These are phyloP conservation scores for Fomitopsis pulvina DNA, from an alignment of 768 basidiomycete genomes.

Conservation along the genomic window DNA sequence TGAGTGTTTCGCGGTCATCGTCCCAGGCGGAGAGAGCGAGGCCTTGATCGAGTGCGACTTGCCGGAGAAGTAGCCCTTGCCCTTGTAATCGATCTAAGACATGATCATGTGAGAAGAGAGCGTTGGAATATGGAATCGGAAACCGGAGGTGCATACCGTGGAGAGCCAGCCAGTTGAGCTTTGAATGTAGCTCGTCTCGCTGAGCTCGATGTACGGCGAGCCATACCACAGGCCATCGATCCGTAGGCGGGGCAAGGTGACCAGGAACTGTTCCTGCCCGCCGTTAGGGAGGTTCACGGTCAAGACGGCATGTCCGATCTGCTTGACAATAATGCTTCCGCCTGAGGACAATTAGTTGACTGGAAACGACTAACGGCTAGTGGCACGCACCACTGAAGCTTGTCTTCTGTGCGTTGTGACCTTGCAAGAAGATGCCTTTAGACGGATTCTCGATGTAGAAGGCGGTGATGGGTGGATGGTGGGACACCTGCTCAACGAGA, in stretches of 20 bases:
- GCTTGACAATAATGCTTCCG: conserved; percentile 81
- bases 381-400: conserved; percentile 64
- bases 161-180: conserved; percentile 54
- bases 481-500: conserved; percentile 93
- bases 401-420: conserved; percentile 95
- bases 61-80: conserved; percentile 92
- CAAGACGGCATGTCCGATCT: conserved; percentile 89
- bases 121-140: neutral
- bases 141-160: conserved; percentile 29
- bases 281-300: conserved; percentile 57
- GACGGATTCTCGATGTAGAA: conserved; percentile 80
- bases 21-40: conserved; percentile 45
- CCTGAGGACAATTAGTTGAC: conserved; percentile 27
- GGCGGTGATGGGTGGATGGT: conserved; percentile 86
- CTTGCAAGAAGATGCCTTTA: conserved; percentile 71
- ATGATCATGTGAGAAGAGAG: neutral
- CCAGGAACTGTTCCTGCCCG: conserved; percentile 66
- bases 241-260: conserved; percentile 86
- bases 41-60: conserved; percentile 94
- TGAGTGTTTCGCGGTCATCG: conserved; percentile 34
- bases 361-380: neutral
- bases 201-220: conserved; percentile 88
- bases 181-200: conserved; percentile 76
- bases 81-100: conserved; percentile 78
- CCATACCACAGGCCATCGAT: conserved; percentile 93